These are phyloP conservation scores for Cucumis hystrix DNA, from an alignment of 306 rosid species.

Conservation along the genomic window DNA sequence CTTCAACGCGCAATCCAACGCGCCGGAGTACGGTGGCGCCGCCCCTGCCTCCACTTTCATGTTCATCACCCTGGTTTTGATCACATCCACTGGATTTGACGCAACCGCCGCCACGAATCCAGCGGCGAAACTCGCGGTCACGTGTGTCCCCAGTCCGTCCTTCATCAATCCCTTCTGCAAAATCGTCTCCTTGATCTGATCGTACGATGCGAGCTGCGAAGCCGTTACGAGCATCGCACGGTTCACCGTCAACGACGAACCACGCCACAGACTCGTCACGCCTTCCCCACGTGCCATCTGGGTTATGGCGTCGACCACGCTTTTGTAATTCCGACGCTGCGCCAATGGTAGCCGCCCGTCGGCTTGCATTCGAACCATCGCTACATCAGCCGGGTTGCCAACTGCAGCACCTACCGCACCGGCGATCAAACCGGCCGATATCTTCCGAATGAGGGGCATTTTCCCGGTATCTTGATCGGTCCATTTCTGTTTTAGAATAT, in stretches of 20 bases:
- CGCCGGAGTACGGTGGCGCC: conserved; percentile 44
- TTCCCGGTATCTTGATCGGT: conserved; percentile 31
- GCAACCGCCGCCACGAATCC: conserved; percentile 85
- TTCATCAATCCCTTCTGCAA: conserved; percentile 34
- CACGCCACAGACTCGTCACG: conserved; percentile 69
- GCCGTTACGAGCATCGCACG: conserved; percentile 92
- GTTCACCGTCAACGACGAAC: conserved; percentile 75
- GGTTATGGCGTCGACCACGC: conserved; percentile 27
- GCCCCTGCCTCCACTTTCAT: conserved; percentile 56
- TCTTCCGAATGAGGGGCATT: conserved; percentile 29
- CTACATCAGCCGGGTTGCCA: conserved; percentile 82
- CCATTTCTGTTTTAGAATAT: conserved; percentile 39
- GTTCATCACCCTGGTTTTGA: conserved; percentile 82
- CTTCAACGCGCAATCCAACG: conserved; percentile 64
- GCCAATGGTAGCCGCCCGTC: conserved; percentile 39
- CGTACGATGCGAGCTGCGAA: conserved; percentile 81
- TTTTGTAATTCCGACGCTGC: conserved; percentile 1
- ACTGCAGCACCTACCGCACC: conserved; percentile 73
- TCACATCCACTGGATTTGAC: conserved; percentile 83
- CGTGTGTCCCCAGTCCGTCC: conserved; percentile 71
- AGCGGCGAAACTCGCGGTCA: conserved; percentile 70
- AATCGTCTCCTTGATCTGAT: conserved; percentile 56
- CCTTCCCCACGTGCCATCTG: conserved; percentile 51
- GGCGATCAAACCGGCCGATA: conserved; percentile 49
- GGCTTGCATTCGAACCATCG: conserved; percentile 93